Conservation (phyloP, 257 asterid genomes). For the Echites panduratus region DNA sequence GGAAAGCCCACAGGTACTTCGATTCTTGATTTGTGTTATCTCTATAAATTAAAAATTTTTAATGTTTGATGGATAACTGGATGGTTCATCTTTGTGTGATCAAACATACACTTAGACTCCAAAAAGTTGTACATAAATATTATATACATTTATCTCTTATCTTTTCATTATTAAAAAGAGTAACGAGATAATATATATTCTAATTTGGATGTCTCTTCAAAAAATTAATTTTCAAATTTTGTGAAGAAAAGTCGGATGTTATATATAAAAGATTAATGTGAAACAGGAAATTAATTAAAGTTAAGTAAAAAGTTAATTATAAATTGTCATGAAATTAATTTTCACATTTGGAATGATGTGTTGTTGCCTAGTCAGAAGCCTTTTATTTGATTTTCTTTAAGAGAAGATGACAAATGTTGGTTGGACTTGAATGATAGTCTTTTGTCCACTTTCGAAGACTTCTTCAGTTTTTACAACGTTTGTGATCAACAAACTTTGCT, state of each 20-base stretch:
- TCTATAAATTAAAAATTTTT: not conserved
- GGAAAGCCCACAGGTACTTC: not conserved
- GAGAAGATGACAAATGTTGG: not conserved
- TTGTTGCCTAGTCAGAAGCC: constrained; percentile 11
- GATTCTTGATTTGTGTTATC: not conserved
- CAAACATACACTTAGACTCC: not conserved
- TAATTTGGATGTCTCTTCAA: no score
- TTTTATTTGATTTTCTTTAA: not conserved
- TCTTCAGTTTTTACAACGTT: not conserved
- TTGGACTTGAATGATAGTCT: not conserved
- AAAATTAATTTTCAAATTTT: no score
- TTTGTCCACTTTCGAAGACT: not conserved
- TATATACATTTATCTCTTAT: not conserved
- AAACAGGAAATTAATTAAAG: not conserved
- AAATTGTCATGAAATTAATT: constrained; percentile 1
- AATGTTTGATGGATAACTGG: not conserved
- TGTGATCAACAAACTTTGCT: not conserved
- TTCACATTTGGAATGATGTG: constrained; percentile 9
- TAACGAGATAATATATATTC: not conserved
- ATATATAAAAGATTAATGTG: no score
- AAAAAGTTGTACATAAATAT: not conserved
- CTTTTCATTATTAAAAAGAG: no score
- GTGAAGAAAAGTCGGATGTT: not conserved
- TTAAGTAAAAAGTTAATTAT: not conserved
- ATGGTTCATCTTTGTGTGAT: not conserved